Evolutionary conservation across 148 eudicot species (phyloP).

Genomic region (Rhododendron ovatum): DNA sequence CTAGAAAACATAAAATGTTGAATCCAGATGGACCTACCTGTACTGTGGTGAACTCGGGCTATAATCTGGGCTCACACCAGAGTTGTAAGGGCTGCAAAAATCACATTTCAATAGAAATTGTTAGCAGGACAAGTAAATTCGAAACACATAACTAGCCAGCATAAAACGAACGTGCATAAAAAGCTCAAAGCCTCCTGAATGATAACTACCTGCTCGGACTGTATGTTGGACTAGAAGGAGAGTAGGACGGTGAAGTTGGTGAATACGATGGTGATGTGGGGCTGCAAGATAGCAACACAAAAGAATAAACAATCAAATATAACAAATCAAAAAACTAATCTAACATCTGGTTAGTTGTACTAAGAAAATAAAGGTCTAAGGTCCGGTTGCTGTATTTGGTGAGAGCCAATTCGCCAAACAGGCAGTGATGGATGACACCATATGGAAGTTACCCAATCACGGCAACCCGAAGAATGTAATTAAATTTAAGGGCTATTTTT

Average conservation of each 20-base stretch:
- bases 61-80: conserved; percentile 41
- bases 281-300: conserved; percentile 25
- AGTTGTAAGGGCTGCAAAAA: conserved; percentile 42
- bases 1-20: not conserved
- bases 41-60: conserved; percentile 58
- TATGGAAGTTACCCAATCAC: not conserved
- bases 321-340: not conserved
- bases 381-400: not conserved
- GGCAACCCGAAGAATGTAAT: not conserved
- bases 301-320: not conserved
- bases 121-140: not conserved
- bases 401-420: not conserved
- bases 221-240: conserved; percentile 57
- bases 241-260: conserved; percentile 59
- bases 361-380: not conserved
- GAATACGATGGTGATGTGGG: conserved; percentile 60
- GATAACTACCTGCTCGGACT: conserved; percentile 56
- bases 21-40: conserved; percentile 27
- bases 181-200: not conserved
- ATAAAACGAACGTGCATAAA: not conserved
- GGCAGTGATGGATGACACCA: not conserved
- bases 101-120: not conserved
- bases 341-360: not conserved
- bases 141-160: not conserved
- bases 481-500: not conserved